Conservation (phyloP, 208 protist genomes). For the Crithidia acanthocephali region DNA sequence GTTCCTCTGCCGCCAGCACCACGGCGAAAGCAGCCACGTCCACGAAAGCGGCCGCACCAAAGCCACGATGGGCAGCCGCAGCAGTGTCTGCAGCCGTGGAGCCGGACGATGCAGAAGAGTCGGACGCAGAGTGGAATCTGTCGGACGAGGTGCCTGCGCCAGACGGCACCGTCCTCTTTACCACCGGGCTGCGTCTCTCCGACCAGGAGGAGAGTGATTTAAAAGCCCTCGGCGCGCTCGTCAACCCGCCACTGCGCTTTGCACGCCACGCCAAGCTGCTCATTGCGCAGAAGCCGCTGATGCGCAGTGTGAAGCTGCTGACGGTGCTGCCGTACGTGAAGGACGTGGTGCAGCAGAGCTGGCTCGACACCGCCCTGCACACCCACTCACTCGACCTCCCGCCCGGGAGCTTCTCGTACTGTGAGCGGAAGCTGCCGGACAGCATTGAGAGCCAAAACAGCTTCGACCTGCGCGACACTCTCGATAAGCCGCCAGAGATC, state of each 20-base stretch:
- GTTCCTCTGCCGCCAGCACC: not conserved
- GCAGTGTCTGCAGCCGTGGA: no score
- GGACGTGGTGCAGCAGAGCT: constrained; percentile 47
- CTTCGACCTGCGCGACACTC: constrained; percentile 48
- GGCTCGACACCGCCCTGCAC: constrained; percentile 59
- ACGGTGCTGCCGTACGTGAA: constrained; percentile 64
- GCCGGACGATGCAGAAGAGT: not conserved
- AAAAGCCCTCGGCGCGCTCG: constrained; percentile 35
- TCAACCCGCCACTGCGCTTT: constrained; percentile 57
- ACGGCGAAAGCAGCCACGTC: not conserved
- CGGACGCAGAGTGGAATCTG: not conserved
- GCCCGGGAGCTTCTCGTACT: constrained; percentile 26
- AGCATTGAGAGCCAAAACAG: constrained; percentile 68
- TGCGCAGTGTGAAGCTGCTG: constrained; percentile 81
- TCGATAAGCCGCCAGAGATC: constrained; percentile 32
- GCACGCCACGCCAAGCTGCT: constrained; percentile 43
- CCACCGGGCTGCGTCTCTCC: constrained; percentile 63
- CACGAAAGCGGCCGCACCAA: not conserved
- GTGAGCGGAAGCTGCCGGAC: constrained; percentile 34
- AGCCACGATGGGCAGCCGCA: not conserved
- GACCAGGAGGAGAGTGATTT: constrained; percentile 27
- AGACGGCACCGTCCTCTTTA: constrained; percentile 47
- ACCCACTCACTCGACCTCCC: constrained; percentile 18
- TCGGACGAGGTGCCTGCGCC: not conserved
- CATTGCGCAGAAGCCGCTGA: constrained; percentile 57